Percentiles rank a stretch among this genome's conserved stretches.
These are phyloP conservation scores for Eremothecium sinecaudum DNA, from an alignment of 1,139 yeast genomes.

Conservation along the genomic window DNA sequence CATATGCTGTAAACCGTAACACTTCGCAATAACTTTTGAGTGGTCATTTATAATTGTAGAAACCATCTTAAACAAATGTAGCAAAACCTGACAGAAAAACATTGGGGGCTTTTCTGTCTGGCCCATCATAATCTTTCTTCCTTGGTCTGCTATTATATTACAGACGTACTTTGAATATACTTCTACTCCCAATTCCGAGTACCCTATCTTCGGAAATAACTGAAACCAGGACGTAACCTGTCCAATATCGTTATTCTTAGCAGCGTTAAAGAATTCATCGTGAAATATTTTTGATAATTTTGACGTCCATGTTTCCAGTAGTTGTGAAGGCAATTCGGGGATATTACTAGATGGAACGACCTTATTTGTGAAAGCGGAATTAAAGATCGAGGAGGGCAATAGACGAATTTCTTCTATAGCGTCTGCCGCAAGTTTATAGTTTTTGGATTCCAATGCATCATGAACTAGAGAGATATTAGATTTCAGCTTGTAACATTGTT, in stretches of 20 bases:
- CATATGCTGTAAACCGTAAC: conserved; percentile 63
- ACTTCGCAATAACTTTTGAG: conserved; percentile 61
- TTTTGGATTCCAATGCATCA: conserved; percentile 31
- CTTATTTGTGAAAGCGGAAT: conserved; percentile 66
- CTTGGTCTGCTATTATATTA: conserved; percentile 70
- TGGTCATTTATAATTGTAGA: conserved; percentile 83
- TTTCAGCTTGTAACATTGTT: conserved; percentile 48
- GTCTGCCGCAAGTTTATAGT: conserved; percentile 55
- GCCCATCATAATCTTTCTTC: conserved; percentile 38
- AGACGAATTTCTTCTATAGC: conserved; percentile 61
- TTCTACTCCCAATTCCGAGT: conserved; percentile 60
- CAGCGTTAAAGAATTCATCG: conserved; percentile 60
- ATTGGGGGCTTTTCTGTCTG: conserved; percentile 32
- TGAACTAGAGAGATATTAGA: conserved; percentile 23
- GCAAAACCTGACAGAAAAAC: conserved; percentile 56
- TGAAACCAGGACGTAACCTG: conserved; percentile 59
- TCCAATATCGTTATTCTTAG: conserved; percentile 52
- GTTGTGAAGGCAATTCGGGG: conserved; percentile 66
- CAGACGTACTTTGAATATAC: conserved; percentile 82
- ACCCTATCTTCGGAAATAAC: conserved; percentile 76
- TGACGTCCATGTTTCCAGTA: conserved; percentile 49
- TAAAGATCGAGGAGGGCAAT: conserved; percentile 47
- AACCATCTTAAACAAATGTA: conserved; percentile 74
- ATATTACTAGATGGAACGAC: conserved; percentile 87
- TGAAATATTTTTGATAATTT: conserved; percentile 51